Percentiles rank a stretch among this genome's conserved stretches.
These are phyloP conservation scores for Lepiota brunneoincarnata DNA, from an alignment of 768 basidiomycete species.

Conservation along the genomic window DNA sequence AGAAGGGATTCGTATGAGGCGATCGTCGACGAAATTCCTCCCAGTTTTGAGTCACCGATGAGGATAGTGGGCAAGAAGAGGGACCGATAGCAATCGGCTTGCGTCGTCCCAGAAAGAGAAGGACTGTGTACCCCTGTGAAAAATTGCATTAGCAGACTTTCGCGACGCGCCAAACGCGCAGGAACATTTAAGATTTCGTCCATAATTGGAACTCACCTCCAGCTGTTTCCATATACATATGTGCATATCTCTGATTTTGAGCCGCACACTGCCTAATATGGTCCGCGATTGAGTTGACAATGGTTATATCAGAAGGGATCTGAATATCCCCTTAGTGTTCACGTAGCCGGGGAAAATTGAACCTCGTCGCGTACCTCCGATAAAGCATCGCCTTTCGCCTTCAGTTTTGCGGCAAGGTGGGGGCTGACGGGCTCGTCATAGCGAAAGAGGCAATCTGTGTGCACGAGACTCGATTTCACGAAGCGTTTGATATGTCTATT, in stretches of 20 bases:
- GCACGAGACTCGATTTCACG: slow-evolving; percentile 40
- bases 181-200: slow-evolving; percentile 12
- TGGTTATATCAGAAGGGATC: slow-evolving; percentile 63
- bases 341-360: neutral
- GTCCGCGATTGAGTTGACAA: slow-evolving; percentile 61
- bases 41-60: slow-evolving; percentile 84
- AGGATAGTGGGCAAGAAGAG: slow-evolving; percentile 86
- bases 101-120: slow-evolving; percentile 75
- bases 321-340: slow-evolving; percentile 14
- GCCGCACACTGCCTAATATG: slow-evolving; percentile 58
- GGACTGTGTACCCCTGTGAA: slow-evolving; percentile 87
- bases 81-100: slow-evolving; percentile 82
- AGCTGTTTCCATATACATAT: slow-evolving; percentile 91
- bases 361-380: slow-evolving; percentile 24
- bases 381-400: slow-evolving; percentile 26
- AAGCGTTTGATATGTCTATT: slow-evolving; percentile 66
- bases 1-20: slow-evolving; percentile 89
- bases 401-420: slow-evolving; percentile 75
- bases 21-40: slow-evolving; percentile 90
- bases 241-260: slow-evolving; percentile 27
- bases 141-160: neutral
- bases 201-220: slow-evolving; percentile 63
- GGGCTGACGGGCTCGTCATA: slow-evolving; percentile 92
- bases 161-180: slow-evolving; percentile 5
- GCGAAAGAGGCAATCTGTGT: slow-evolving; percentile 73